These are phyloP conservation scores for Stereocaulon alpinum DNA, from an alignment of 495 filamentous ascomycete species.

Conservation along the genomic window DNA sequence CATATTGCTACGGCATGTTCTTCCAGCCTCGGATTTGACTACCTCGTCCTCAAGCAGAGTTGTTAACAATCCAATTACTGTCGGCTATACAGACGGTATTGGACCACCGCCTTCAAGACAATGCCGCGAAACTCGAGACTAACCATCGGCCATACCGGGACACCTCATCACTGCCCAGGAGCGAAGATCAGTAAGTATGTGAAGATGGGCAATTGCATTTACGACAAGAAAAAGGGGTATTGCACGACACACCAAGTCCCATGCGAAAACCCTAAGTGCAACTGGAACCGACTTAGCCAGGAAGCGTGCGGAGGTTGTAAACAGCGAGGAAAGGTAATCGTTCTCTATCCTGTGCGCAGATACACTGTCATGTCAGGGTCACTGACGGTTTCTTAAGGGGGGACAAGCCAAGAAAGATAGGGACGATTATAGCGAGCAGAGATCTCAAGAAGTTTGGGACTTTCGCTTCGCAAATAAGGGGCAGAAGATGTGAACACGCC, in stretches of 20 bases:
- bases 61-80: neutral
- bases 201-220: neutral
- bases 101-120: neutral
- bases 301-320: neutral
- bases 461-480: neutral
- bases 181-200: neutral
- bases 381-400: neutral
- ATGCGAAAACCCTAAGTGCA: neutral
- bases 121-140: neutral
- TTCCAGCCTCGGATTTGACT: too few species aligned
- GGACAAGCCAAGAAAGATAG: neutral
- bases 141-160: neutral
- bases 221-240: neutral
- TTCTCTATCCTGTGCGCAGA: too few species aligned
- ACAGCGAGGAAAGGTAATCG: too few species aligned
- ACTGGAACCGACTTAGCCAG: neutral
- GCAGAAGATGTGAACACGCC: neutral
- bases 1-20: too few species aligned
- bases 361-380: too few species aligned
- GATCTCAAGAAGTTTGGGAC: neutral
- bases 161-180: constrained; percentile 5
- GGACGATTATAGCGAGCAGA: neutral
- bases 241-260: neutral
- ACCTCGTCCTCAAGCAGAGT: too few species aligned
- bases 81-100: neutral